Evolutionary conservation across 176 grass and related monocot genomes (phyloP), one percentile per base, ranked within the genome.

Genomic region (Triticum turgidum): DNA sequence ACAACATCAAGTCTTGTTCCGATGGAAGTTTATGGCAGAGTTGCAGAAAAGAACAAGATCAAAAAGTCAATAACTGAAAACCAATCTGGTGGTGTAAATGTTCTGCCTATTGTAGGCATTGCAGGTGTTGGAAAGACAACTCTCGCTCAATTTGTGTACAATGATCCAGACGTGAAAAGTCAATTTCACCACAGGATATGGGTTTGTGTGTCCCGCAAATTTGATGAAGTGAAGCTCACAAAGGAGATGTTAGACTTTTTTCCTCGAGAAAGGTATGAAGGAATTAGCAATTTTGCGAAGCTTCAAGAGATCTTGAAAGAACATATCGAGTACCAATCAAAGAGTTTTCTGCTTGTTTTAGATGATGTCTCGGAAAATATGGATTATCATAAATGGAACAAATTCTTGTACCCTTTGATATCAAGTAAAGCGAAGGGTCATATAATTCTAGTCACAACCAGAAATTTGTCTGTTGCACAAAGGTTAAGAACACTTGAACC

Each of bases 281-380:
- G 29, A 70, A 10, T 70, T 38, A 70, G 5, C 1, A 38, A 18
- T 14, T 10, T 38, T 38, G 34, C 3, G 0, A 70, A 21, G 34
- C 67, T 70, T 70, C 33, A 70, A 18, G 33, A 70, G 33, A 21
- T 37, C 17, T 11, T 70, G 2, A 68, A 38, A 24, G 11, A 6
- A 2, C 10, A 11, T 38, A 32, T 87, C 33, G 13, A 17, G 62
- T 65, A 13, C 62, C 62, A 65, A 1, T 29, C 24, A 1, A 13
- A 12, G 12, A 65, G 2, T 0, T 29, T 65, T 38, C 37, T 38
- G 37, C 37, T 38, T 38, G 1, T 70, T 38, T 79, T 91, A 8
- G 90, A 91, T 78, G 78, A 88, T 78, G 64, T 91, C 0, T 91
- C 78, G 77, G 34, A 73, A 10, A 14, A 12, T 44, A 25, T 78